Percentiles rank a stretch among this genome's conserved stretches.
Conservation (phyloP, 345 rosid species). For the Kernera saxatilis region DNA sequence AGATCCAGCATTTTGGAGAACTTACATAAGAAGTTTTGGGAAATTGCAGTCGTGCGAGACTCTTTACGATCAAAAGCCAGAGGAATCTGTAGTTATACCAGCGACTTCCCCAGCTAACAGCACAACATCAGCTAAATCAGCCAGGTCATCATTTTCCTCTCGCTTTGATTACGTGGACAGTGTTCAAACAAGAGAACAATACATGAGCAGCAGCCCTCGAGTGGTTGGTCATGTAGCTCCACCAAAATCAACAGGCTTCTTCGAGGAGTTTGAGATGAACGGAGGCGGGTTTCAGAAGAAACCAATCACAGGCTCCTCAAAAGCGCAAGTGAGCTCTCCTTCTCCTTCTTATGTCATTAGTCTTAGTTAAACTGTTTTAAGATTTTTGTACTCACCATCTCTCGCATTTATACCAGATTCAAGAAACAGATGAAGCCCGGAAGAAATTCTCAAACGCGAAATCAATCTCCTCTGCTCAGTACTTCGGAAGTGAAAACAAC, state of each 20-base stretch:
- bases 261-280: constrained; percentile 82
- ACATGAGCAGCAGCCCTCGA: constrained; percentile 49
- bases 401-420: constrained; percentile 34
- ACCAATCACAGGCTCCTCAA: constrained; percentile 50
- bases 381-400: background rate
- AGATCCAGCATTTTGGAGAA: background rate
- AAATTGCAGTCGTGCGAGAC: constrained; percentile 66
- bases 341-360: background rate
- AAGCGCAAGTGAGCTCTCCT: constrained; percentile 47
- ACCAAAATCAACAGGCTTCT: constrained; percentile 78
- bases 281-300: constrained; percentile 60
- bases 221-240: constrained; percentile 84
- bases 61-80: constrained; percentile 96
- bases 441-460: constrained; percentile 94
- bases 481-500: constrained; percentile 59
- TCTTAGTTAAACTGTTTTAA: background rate
- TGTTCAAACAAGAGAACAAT: constrained; percentile 49
- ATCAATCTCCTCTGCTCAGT: constrained; percentile 92
- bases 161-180: constrained; percentile 83
- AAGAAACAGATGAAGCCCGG: constrained; percentile 87
- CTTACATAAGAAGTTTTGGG: background rate
- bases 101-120: constrained; percentile 43
- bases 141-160: constrained; percentile 57
- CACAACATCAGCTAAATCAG: constrained; percentile 39
- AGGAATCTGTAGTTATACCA: constrained; percentile 42